Evolutionary conservation across 345 rosid species (phyloP).

Genomic region (Bretschneidera sinensis): DNA sequence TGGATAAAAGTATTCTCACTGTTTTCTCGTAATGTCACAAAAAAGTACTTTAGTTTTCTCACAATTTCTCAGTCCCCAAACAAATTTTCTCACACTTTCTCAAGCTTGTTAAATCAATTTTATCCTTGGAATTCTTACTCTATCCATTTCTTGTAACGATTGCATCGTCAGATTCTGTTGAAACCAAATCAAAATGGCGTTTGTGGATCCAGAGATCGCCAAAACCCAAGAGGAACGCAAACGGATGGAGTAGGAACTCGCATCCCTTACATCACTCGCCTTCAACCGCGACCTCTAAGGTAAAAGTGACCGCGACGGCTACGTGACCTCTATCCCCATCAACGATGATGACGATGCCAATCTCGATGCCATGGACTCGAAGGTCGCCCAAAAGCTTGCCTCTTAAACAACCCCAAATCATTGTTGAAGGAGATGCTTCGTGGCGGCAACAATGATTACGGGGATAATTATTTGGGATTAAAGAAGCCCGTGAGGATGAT

Average conservation of each 20-base stretch:
- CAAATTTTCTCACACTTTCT: too few species aligned
- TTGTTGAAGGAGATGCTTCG: constrained; percentile 74
- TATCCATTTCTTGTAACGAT: too few species aligned
- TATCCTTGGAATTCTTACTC: too few species aligned
- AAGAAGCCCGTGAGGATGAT: constrained; percentile 76
- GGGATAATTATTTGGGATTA: constrained; percentile 38
- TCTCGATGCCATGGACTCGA: constrained; percentile 54
- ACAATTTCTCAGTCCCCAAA: too few species aligned
- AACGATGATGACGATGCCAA: constrained; percentile 77
- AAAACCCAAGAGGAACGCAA: constrained; percentile 78
- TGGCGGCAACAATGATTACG: constrained; percentile 51
- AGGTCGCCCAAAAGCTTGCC: constrained; percentile 69
- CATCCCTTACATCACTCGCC: constrained; percentile 60
- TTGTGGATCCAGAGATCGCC: constrained; percentile 71
- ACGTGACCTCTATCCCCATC: constrained; percentile 70
- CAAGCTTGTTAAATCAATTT: too few species aligned
- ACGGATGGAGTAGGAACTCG: constrained; percentile 68
- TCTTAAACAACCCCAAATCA: constrained; percentile 91
- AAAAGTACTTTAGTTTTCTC: too few species aligned
- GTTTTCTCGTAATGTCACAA: too few species aligned
- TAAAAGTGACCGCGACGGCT: constrained; percentile 57
- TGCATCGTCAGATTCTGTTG: too few species aligned
- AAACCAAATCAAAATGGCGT: constrained; percentile 17
- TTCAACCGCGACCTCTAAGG: constrained; percentile 84
- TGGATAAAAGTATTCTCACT: too few species aligned